phyloP scores from a whole-genome alignment of 2,329 filamentous ascomycete genomes.

The Aspergillus sp. region DNA sequence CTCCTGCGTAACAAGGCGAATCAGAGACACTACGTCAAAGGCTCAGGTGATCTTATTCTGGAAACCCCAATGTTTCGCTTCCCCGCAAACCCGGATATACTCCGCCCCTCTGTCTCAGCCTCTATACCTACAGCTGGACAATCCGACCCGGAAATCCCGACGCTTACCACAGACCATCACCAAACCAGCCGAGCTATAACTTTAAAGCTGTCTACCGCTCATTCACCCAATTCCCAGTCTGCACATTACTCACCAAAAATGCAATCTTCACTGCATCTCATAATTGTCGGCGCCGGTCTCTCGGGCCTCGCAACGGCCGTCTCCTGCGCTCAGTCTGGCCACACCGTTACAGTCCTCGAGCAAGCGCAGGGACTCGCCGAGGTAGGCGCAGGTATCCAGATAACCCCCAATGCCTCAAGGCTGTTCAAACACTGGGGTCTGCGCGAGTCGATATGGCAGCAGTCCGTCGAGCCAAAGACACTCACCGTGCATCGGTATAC shows the following conservation, averaged over 20 bases:
- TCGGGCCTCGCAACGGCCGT: constrained; percentile 32
- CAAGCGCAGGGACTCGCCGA: constrained; percentile 32
- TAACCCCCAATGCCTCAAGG: constrained; percentile 34
- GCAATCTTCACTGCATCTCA: constrained; percentile 21
- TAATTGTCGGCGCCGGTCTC: constrained; percentile 33
- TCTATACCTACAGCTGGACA: too few relatives aligned
- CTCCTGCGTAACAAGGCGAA: too few relatives aligned
- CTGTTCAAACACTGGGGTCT: constrained; percentile 32
- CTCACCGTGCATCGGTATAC: constrained; percentile 37
- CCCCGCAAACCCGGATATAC: too few relatives aligned
- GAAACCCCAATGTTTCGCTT: too few relatives aligned
- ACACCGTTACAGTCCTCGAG: constrained; percentile 30
- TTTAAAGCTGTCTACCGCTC: too few relatives aligned
- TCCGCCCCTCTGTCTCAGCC: too few relatives aligned
- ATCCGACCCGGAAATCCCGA: too few relatives aligned
- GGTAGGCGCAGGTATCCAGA: constrained; percentile 68
- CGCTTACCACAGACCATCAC: too few relatives aligned
- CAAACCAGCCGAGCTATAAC: too few relatives aligned
- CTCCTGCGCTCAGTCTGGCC: constrained; percentile 25
- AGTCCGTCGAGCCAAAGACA: constrained; percentile 31
- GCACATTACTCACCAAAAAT: neutral
- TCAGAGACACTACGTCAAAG: too few relatives aligned
- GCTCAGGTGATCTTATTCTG: too few relatives aligned
- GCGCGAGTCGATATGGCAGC: constrained; percentile 24
- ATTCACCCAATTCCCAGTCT: too few relatives aligned